A percentile compares a stretch with the other conserved stretches of the same genome.
Conservation (phyloP, 1,139 yeast species). For the Blastobotrys persicus region DNA sequence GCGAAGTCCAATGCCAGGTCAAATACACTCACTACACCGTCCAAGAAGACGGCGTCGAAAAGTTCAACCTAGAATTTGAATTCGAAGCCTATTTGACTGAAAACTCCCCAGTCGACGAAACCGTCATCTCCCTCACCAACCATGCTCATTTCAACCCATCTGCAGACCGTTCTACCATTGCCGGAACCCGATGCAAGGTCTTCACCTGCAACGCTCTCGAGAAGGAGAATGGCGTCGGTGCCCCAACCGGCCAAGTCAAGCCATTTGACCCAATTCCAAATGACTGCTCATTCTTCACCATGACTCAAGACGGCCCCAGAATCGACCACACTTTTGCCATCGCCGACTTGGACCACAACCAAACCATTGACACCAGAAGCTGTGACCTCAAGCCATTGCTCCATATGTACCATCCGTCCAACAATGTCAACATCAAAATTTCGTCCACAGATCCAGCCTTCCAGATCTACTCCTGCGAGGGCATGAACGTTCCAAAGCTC, state of each 20-base stretch:
- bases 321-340: slow-evolving; percentile 56
- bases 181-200: slow-evolving; percentile 34
- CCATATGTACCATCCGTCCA: slow-evolving; percentile 49
- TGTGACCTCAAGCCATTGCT: slow-evolving; percentile 41
- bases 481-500: slow-evolving; percentile 39
- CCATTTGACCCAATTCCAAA: slow-evolving; percentile 32
- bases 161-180: slow-evolving; percentile 33
- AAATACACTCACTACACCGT: slow-evolving; percentile 42
- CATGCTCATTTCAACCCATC: slow-evolving; percentile 58
- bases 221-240: slow-evolving; percentile 40
- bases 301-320: slow-evolving; percentile 38
- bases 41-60: slow-evolving; percentile 25
- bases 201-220: slow-evolving; percentile 38
- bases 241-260: slow-evolving; percentile 53
- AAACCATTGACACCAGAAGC: slow-evolving; percentile 45
- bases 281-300: slow-evolving; percentile 28
- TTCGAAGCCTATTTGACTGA: slow-evolving; percentile 47
- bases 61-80: slow-evolving; percentile 43
- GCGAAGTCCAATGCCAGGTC: slow-evolving; percentile 46
- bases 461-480: slow-evolving; percentile 66
- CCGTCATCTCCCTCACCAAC: slow-evolving; percentile 60
- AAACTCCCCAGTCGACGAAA: slow-evolving; percentile 43
- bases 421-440: slow-evolving; percentile 46
- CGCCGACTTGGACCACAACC: slow-evolving; percentile 30
- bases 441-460: slow-evolving; percentile 65